These are phyloP conservation scores for Colletotrichum chrysophilum DNA, from an alignment of 2,329 filamentous ascomycete species.

Conservation along the genomic window DNA sequence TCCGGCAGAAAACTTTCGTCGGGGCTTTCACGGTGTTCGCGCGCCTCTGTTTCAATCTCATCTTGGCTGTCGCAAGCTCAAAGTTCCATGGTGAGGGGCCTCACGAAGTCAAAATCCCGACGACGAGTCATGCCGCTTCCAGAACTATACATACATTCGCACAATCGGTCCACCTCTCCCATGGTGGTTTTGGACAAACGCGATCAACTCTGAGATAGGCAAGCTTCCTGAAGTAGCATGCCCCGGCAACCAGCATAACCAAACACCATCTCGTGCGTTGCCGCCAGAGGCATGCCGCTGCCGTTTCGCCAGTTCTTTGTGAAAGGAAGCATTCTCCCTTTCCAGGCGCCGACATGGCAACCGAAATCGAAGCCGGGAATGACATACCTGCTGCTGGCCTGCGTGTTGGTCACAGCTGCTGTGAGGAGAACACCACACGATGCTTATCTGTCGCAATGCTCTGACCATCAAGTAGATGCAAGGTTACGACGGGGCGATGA, in stretches of 20 bases:
- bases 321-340: not conserved
- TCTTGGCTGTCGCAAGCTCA: not conserved
- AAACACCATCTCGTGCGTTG: not conserved
- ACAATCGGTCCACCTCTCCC: fast-evolving
- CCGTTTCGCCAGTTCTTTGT: not conserved
- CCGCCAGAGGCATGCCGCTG: not conserved
- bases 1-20: not conserved
- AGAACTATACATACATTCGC: not conserved
- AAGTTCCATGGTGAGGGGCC: not conserved
- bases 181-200: not conserved
- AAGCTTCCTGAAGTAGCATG: not conserved
- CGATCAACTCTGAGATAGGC: not conserved
- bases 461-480: not conserved
- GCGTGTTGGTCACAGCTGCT: not conserved
- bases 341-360: not conserved
- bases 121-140: not conserved
- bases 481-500: not conserved
- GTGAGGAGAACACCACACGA: not conserved
- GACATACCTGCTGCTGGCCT: not conserved
- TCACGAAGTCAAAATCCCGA: not conserved
- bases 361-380: not conserved
- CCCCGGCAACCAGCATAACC: not conserved
- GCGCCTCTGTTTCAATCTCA: not conserved
- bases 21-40: not conserved
- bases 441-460: not conserved